Conservation (phyloP, 345 rosid genomes). For the Brassica juncea region DNA sequence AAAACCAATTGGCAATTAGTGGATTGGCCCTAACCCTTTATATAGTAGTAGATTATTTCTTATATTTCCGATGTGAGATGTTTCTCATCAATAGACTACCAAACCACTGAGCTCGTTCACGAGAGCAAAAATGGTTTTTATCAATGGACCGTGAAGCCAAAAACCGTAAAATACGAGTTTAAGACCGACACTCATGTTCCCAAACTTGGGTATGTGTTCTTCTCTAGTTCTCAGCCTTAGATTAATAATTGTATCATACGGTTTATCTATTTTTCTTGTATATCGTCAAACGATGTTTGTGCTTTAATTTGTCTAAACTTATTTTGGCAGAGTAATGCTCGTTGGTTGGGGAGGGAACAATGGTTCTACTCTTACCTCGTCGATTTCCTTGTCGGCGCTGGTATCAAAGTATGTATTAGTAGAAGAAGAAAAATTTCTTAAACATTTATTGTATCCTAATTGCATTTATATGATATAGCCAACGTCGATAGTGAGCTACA, state of each 20-base stretch:
- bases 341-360: slow-evolving; percentile 99
- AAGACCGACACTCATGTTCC: slow-evolving; percentile 76
- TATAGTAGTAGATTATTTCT: no score
- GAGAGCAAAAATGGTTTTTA: slow-evolving; percentile 75
- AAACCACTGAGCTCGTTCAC: slow-evolving; percentile 93
- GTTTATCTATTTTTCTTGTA: neutral
- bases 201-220: slow-evolving; percentile 71
- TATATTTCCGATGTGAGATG: no score
- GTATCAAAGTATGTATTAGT: slow-evolving; percentile 66
- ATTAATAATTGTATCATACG: neutral
- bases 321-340: slow-evolving; percentile 72
- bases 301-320: neutral
- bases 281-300: neutral
- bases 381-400: slow-evolving; percentile 97
- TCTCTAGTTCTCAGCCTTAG: neutral
- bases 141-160: slow-evolving; percentile 90
- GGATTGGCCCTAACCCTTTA: no score
- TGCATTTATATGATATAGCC: slow-evolving; percentile 51
- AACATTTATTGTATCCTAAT: neutral
- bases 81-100: slow-evolving; percentile 36
- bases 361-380: slow-evolving; percentile 89
- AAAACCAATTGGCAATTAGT: no score
- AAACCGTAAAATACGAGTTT: slow-evolving; percentile 83
- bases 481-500: slow-evolving; percentile 95
- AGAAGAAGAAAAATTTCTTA: neutral